Conservation (phyloP, 768 basidiomycete species). For the Fibroporia radiculosa region DNA sequence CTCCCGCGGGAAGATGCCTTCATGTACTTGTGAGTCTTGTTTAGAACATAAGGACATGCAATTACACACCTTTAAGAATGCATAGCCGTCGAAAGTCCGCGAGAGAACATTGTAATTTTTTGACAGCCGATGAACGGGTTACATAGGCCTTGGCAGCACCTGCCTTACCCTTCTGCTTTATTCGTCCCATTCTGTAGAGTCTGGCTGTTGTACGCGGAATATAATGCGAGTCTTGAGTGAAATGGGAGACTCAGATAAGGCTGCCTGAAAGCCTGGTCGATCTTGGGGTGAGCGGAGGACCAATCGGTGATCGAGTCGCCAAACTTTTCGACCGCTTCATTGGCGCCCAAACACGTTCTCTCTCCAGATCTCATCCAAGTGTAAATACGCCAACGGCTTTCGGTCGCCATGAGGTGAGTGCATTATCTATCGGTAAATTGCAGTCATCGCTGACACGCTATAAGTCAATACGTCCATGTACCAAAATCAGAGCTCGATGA, state of each 20-base stretch:
- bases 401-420: conserved; percentile 18
- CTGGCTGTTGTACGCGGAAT: too few relatives aligned
- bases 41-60: conserved; percentile 1
- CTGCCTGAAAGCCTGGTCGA: too few relatives aligned
- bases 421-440: not conserved
- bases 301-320: conserved; percentile 14
- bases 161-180: conserved; percentile 80
- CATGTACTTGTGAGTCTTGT: conserved; percentile 5
- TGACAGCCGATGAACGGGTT: conserved; percentile 85
- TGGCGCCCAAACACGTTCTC: conserved; percentile 11
- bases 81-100: conserved; percentile 95
- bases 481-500: conserved; percentile 98
- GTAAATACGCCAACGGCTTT: too few relatives aligned
- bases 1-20: conserved; percentile 97
- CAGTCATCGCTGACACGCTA: conserved; percentile 2
- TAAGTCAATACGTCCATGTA: conserved; percentile 93
- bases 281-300: too few relatives aligned
- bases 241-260: too few relatives aligned
- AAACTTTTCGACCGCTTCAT: conserved; percentile 21
- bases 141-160: conserved; percentile 89
- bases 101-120: conserved; percentile 93
- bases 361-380: conserved; percentile 2
- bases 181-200: conserved; percentile 52
- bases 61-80: conserved; percentile 82
- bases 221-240: too few relatives aligned